Evolutionary conservation across 768 basidiomycete species (phyloP).

Genomic region (Hirschioporus abietinus): DNA sequence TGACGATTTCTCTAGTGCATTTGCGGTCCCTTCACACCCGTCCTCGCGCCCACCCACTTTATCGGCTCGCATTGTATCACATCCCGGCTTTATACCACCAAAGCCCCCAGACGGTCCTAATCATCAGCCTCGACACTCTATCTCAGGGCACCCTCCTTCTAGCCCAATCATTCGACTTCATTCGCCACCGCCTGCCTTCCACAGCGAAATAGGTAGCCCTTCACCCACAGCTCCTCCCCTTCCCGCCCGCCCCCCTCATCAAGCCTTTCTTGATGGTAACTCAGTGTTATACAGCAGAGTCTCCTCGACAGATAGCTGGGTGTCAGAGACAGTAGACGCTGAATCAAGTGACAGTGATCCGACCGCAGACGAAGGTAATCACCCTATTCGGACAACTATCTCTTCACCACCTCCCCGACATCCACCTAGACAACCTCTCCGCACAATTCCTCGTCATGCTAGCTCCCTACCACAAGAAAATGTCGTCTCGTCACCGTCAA

Average conservation of each 20-base stretch:
- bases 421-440: constrained; percentile 18
- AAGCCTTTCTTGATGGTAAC: neutral
- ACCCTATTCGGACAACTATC: constrained; percentile 5
- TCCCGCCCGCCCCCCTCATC: neutral
- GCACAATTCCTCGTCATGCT: constrained; percentile 4
- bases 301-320: neutral
- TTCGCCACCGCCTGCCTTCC: neutral
- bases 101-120: neutral
- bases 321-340: neutral
- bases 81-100: neutral
- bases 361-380: constrained; percentile 1
- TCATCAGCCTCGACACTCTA: neutral
- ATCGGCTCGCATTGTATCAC: neutral
- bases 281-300: neutral
- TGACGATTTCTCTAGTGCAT: constrained; percentile 2
- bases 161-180: neutral
- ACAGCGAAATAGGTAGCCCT: neutral
- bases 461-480: neutral
- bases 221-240: neutral
- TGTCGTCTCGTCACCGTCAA: constrained; percentile 1
- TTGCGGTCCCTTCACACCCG: neutral
- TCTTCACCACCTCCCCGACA: constrained; percentile 17
- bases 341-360: constrained; percentile 2
- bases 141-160: neutral
- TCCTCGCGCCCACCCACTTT: neutral